Percentiles rank a stretch among this genome's conserved stretches.
phyloP scores from a whole-genome alignment of 108 stramenopile genomes.

The Cyclotella sp. region DNA sequence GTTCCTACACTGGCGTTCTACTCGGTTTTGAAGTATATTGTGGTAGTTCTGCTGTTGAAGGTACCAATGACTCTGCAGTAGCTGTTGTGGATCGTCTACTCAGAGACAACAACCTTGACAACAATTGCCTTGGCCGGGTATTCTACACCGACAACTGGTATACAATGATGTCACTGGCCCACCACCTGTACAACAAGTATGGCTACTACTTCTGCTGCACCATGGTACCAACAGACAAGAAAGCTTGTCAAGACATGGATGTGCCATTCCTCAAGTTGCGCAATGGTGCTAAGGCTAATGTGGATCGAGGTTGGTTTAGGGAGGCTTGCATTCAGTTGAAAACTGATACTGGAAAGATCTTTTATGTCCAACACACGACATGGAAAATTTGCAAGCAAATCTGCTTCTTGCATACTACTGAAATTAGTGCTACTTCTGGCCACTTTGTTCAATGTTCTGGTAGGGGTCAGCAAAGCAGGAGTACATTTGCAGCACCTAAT shows the following conservation, averaged over 20 bases:
- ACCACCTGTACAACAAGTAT: conserved; percentile 29
- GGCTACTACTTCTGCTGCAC: background rate
- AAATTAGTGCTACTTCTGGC: background rate
- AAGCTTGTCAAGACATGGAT: conserved; percentile 9
- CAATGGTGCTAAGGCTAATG: too few relatives aligned
- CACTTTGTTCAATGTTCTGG: background rate
- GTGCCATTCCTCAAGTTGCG: conserved; percentile 36
- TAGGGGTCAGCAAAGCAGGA: background rate
- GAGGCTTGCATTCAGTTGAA: conserved; percentile 4
- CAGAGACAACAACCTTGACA: background rate
- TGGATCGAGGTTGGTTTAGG: conserved; percentile 25
- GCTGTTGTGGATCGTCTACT: conserved; percentile 2
- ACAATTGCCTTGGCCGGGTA: background rate
- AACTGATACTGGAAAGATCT: background rate
- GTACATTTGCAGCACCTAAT: background rate
- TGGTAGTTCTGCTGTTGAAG: too few relatives aligned
- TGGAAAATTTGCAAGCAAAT: too few relatives aligned
- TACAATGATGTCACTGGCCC: conserved; percentile 6
- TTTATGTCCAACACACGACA: conserved; percentile 3
- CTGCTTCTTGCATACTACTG: too few relatives aligned
- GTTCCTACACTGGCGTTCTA: conserved; percentile 9
- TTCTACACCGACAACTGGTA: conserved; percentile 33
- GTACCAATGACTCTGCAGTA: background rate
- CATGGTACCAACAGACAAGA: conserved; percentile 42
- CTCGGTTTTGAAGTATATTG: conserved; percentile 15